These are phyloP conservation scores for Colletotrichum sp. DNA, from an alignment of 2,329 filamentous ascomycete species.

Conservation along the genomic window DNA sequence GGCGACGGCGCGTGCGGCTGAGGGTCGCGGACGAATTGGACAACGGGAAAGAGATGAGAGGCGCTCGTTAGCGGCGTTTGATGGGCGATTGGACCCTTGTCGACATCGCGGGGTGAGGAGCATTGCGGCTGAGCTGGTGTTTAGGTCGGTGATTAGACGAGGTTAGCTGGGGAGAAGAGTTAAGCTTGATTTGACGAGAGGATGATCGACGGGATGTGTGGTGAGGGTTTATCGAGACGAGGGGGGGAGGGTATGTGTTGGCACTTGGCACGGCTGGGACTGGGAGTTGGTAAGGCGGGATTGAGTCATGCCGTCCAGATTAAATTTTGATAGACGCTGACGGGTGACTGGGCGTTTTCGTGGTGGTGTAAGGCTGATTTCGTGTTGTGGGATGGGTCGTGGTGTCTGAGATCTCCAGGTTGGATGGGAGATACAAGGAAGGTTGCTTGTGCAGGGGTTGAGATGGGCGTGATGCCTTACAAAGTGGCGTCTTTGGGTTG, in stretches of 20 bases:
- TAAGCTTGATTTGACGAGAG: background rate
- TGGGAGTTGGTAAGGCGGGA: background rate
- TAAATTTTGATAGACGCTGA: background rate
- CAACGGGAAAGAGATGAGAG: background rate
- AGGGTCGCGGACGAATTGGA: background rate
- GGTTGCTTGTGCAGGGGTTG: background rate
- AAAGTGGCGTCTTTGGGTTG: background rate
- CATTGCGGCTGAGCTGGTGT: background rate
- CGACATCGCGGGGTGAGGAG: background rate
- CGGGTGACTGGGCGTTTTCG: background rate
- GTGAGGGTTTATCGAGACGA: background rate
- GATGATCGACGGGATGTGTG: background rate
- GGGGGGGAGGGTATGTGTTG: background rate
- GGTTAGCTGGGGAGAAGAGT: background rate
- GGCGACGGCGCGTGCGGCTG: background rate
- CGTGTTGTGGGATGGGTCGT: background rate
- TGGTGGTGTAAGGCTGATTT: background rate
- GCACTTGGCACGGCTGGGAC: background rate
- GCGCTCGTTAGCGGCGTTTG: background rate
- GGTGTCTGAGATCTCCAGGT: background rate
- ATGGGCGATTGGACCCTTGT: background rate
- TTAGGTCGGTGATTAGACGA: background rate
- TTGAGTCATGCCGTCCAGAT: background rate
- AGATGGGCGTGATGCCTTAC: background rate
- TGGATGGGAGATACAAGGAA: background rate